Base-by-base conservation (phyloP, 2,329 filamentous ascomycete species). In the Fusarium sambucinum region DNA sequence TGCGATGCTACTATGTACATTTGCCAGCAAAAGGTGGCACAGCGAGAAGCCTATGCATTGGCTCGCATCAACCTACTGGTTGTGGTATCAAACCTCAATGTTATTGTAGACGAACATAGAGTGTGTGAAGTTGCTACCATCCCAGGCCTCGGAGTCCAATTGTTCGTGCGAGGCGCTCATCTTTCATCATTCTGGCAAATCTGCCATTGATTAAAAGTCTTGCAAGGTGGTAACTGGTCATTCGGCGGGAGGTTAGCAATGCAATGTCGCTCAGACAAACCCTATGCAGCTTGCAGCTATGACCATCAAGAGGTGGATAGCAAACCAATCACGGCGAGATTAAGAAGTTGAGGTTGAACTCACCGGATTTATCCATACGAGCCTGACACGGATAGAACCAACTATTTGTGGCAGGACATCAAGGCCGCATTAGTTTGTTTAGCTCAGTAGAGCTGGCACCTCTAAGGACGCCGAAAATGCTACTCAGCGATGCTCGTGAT, bases 21-120 rank as follows among this genome's bases (percentile, higher is more conserved):
- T 67, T 72, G 69, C 66, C 63, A 68, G 51, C 66, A 32, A 56
- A 52, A 65, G 63, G 70, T 65, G 72, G 68, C 70, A 71, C 70
- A 69, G 72, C 60, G 30, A 42, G 42, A 66, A 50, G 61, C 60
- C 59, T 54, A 52, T 58, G 66, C 61, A 73, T 71, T 74, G 68
- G 71, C 59, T 55, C 69, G 59, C 62, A 55, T 64, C 52, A 33
- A 59, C 46, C 32, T 42, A 35, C 33, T 25, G 29, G 38, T 27
- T 21, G 37, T 66, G 33, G 19, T 45, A 56, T 42, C 52, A 30
- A 57, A 63, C 59, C 54, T 45, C 55, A 45, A 50, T 48, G 56
- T 33, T 53, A 55, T 33, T 53, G 53, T 51, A 55, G 52, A 68
- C 59, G 35, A 37, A 33, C 56, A 44, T 46, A 51, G 59, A 59